Evolutionary conservation across 345 rosid genomes (phyloP).

Genomic region (Erysimum cheiranthoides): DNA sequence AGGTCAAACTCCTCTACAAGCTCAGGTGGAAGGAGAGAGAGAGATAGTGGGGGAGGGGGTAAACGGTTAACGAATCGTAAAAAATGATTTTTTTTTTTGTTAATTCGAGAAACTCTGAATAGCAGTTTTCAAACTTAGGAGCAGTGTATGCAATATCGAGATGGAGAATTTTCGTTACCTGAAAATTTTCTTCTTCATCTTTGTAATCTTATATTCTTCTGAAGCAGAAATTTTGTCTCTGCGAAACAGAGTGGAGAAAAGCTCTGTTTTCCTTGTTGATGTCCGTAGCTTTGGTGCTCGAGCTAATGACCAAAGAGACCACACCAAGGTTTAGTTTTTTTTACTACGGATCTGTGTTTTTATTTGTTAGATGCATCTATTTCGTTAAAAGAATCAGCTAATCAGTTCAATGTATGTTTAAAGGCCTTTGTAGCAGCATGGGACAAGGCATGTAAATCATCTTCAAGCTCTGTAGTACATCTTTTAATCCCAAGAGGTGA

Average conservation of each 20-base stretch:
- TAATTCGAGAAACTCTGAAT: too few species aligned
- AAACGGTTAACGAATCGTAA: neutral
- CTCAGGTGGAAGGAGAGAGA: too few species aligned
- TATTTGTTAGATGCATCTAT: neutral
- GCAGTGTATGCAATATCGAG: neutral
- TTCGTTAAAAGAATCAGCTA: constrained; percentile 24
- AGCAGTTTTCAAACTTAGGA: constrained; percentile 17
- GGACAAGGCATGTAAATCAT: constrained; percentile 55
- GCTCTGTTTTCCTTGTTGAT: constrained; percentile 39
- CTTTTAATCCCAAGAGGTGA: constrained; percentile 55
- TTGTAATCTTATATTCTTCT: constrained; percentile 23
- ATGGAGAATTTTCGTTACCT: constrained; percentile 22
- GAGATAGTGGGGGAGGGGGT: constrained; percentile 1
- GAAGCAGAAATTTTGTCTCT: neutral
- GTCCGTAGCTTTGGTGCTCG: constrained; percentile 49
- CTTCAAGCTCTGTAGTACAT: constrained; percentile 45
- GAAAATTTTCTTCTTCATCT: constrained; percentile 24
- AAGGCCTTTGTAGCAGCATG: constrained; percentile 66
- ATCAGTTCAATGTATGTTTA: constrained; percentile 20
- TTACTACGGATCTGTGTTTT: neutral
- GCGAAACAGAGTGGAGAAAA: constrained; percentile 31
- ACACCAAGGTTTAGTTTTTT: constrained; percentile 36
- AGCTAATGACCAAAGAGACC: constrained; percentile 43
- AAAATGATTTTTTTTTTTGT: neutral
- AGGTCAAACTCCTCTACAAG: neutral